Conservation (phyloP, 2,329 filamentous ascomycete species). For the Fusarium sp. region DNA sequence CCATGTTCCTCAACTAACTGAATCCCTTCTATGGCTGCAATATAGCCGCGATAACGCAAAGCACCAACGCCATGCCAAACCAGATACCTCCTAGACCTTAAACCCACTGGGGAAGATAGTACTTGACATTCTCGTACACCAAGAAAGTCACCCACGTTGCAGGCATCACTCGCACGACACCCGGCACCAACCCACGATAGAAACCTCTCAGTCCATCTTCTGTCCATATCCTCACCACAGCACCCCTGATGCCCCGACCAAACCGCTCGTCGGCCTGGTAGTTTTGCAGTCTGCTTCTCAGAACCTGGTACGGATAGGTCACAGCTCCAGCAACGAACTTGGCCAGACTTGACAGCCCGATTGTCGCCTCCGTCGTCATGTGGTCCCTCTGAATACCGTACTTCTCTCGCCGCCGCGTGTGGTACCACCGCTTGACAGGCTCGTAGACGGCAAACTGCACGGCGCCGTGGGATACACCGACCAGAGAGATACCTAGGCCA, state of each 20-base stretch:
- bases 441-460: constrained; percentile 98
- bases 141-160: constrained; percentile 97
- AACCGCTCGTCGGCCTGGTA: constrained; percentile 84
- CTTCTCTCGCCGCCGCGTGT: constrained; percentile 56
- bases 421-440: constrained; percentile 68
- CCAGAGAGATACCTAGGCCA: constrained; percentile 82
- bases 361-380: constrained; percentile 79
- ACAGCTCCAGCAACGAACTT: constrained; percentile 91
- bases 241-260: constrained; percentile 76
- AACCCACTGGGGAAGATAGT: constrained; percentile 68
- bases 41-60: constrained; percentile 1
- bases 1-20: neutral
- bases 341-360: constrained; percentile 82
- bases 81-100: constrained; percentile 1
- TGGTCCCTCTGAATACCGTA: constrained; percentile 38
- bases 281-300: constrained; percentile 88
- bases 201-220: constrained; percentile 87
- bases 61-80: constrained; percentile 5
- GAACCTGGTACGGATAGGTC: constrained; percentile 95
- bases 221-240: constrained; percentile 78
- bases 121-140: constrained; percentile 94
- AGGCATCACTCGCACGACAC: constrained; percentile 89
- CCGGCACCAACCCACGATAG: constrained; percentile 91
- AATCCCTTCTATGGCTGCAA: constrained; percentile 9
- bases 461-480: constrained; percentile 91